Evolutionary conservation across 345 rosid genomes (phyloP).

Genomic region (Lumnitzera racemosa): DNA sequence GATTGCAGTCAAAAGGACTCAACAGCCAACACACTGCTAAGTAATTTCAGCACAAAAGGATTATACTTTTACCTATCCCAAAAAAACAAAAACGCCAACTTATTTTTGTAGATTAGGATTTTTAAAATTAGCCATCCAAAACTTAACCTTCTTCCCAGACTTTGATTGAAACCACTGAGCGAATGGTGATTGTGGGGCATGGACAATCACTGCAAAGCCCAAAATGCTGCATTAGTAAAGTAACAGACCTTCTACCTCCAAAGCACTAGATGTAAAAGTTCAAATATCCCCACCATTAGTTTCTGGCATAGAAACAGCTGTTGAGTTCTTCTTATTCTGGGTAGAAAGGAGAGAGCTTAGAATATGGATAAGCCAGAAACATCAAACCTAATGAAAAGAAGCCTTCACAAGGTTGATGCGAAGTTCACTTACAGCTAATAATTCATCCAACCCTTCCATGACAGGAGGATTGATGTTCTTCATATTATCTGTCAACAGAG

Average conservation of each 20-base stretch:
- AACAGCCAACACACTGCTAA: no score
- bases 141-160: conserved; percentile 48
- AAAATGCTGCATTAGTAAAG: conserved; percentile 1
- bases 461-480: conserved; percentile 48
- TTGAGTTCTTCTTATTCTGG: conserved; percentile 34
- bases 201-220: conserved; percentile 32
- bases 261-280: background rate
- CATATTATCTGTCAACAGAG: conserved; percentile 26
- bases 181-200: conserved; percentile 23
- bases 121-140: no score
- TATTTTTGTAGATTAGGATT: no score
- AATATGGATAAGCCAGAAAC: conserved; percentile 3
- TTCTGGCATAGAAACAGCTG: conserved; percentile 17
- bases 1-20: no score
- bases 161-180: conserved; percentile 52
- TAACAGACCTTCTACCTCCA: background rate
- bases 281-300: conserved; percentile 39
- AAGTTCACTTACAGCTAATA: conserved; percentile 27
- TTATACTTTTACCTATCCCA: no score
- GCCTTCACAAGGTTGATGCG: background rate
- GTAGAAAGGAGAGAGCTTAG: conserved; percentile 2
- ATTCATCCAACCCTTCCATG: conserved; percentile 56
- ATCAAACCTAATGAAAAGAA: background rate
- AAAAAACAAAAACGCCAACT: no score
- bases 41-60: no score